Evolutionary conservation across 108 stramenopile genomes (phyloP).

Genomic region (Schizochytrium sp.): DNA sequence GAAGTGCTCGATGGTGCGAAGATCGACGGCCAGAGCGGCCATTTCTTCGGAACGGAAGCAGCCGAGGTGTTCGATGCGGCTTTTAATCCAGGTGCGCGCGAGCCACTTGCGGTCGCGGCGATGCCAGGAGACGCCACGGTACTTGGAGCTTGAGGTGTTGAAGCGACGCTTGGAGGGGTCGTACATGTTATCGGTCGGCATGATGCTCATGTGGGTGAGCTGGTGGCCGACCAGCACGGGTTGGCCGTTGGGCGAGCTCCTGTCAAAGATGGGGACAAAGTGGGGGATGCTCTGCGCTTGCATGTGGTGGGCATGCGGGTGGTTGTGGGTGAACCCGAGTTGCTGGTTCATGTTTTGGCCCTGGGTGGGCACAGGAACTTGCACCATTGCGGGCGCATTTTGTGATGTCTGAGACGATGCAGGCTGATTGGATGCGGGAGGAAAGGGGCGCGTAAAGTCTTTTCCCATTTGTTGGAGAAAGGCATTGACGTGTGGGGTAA

Average conservation of each 20-base stretch:
- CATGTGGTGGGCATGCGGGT: not conserved
- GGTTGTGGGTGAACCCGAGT: not conserved
- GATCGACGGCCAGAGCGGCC: constrained; percentile 9
- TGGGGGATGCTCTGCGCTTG: not conserved
- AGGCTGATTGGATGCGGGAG: not conserved
- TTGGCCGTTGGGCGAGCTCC: not conserved
- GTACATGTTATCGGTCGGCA: not conserved
- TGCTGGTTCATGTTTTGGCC: not conserved
- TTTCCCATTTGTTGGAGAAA: not conserved
- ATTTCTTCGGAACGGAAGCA: not conserved
- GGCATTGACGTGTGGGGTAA: not conserved
- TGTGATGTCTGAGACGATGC: not conserved
- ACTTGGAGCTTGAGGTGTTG: constrained; percentile 10
- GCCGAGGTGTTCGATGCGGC: not conserved
- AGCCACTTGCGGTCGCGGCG: constrained; percentile 19
- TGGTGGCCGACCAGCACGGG: not conserved
- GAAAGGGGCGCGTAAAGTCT: not conserved
- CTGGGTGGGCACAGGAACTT: not conserved
- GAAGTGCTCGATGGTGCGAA: not conserved
- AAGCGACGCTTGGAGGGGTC: not conserved
- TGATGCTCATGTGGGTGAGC: not conserved
- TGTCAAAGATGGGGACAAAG: not conserved
- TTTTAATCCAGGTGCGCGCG: not conserved
- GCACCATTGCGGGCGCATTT: not conserved
- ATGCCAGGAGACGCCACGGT: constrained; percentile 6